phyloP scores from a whole-genome alignment of 805 yeast species.

The Suhomyces sp. region DNA sequence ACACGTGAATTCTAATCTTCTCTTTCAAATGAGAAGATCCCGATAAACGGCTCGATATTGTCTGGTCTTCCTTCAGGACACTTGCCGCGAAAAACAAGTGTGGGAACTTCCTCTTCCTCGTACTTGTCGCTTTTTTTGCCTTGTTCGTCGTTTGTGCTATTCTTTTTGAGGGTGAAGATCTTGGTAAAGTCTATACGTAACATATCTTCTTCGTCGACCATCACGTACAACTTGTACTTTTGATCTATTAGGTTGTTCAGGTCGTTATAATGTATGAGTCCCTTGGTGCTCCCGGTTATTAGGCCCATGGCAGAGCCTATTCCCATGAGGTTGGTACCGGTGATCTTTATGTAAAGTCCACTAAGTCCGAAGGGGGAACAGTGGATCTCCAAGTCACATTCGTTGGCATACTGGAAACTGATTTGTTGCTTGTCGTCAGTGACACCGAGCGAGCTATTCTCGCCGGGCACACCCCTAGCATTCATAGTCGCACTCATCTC shows the following conservation, averaged over 20 bases:
- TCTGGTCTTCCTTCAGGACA: constrained; percentile 55
- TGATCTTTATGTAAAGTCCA: constrained; percentile 48
- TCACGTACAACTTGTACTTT: constrained; percentile 49
- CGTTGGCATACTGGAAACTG: constrained; percentile 44
- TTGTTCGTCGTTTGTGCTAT: constrained; percentile 1
- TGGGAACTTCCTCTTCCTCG: constrained; percentile 43
- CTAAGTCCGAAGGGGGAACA: constrained; percentile 57
- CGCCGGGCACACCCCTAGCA: not conserved
- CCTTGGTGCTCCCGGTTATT: constrained; percentile 50
- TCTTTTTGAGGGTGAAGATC: constrained; percentile 29
- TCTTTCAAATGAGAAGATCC: constrained; percentile 51
- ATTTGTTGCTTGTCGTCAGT: constrained; percentile 9
- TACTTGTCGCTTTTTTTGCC: constrained; percentile 20
- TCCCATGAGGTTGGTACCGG: constrained; percentile 49
- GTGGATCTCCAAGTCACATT: constrained; percentile 52
- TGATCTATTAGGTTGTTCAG: constrained; percentile 43
- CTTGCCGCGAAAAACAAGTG: constrained; percentile 47
- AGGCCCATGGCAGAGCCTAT: constrained; percentile 57
- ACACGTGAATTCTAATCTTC: constrained; percentile 23
- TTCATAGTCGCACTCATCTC: not conserved
- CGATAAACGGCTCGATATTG: constrained; percentile 51
- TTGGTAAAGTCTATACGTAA: constrained; percentile 52
- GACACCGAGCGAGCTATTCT: not conserved
- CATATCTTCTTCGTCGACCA: constrained; percentile 44
- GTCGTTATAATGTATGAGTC: constrained; percentile 48